Evolutionary conservation across 1,139 yeast genomes (phyloP), one percentile per base, ranked within the genome.

Genomic region (Saccharomycopsis hybrid): DNA sequence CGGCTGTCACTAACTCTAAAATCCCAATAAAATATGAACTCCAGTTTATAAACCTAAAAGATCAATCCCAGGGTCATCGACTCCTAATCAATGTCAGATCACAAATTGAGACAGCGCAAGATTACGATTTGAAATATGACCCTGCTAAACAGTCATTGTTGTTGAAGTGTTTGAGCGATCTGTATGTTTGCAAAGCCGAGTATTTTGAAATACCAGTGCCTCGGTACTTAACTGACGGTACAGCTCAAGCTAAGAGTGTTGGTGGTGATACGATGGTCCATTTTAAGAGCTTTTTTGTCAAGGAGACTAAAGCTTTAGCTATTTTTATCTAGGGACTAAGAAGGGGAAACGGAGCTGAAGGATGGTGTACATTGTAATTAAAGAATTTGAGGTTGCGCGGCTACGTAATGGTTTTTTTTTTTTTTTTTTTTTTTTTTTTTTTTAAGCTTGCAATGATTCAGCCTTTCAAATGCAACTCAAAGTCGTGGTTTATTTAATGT

Each of bases 261-360:
- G 47, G 41, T 5, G 29, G 5, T n/a, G 35, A 47, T 27, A 30
- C 18, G 9, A 53, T 56, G 11, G 25, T 50, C 2, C 37, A 41
- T 8, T 31, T 54, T 32, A 61, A 59, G 31, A 57, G 62, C 1
- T 59, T 54, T 37, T 61, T 51, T 50, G 51, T 51, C n/a, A 47
- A 41, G 5, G 56, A 54, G 11, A 55, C 56, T 31, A 50, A 52
- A 27, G 54, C 58, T 2, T 50, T 63, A 30, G 54, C 58, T 41
- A 50, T 62, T 9, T 62, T 63, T 60, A 47, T 63, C 11, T 63
- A 65, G 27, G 27, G 38, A 39, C 28, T 18, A n/a, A n/a, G n/a
- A n/a, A n/a, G n/a, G n/a, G n/a, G n/a, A n/a, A n/a, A n/a, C n/a
- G n/a, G n/a, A n/a, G n/a, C n/a, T n/a, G n/a, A n/a, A n/a, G n/a